Base-by-base conservation (phyloP, 2,329 filamentous ascomycete species). In the Fusarium sp. region DNA sequence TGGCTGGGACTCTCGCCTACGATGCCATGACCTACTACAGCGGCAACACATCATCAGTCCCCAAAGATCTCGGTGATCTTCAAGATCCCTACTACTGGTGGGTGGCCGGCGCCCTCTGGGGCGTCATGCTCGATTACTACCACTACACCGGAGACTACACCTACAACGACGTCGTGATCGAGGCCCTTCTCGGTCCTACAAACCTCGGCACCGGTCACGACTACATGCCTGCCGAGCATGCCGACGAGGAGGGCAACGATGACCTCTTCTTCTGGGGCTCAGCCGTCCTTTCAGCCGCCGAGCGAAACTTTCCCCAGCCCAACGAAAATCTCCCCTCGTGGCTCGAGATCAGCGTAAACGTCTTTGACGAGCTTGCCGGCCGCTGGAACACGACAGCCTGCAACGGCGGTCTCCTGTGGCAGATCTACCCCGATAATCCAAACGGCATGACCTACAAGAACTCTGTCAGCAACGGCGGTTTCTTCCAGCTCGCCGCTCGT, bases 401-500 rank as follows among this genome's bases (percentile, higher is more conserved):
- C 69, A 81, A 80, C 23, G 92, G 92, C 57, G 92, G 92, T 5
- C 77, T 95, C 42, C 81, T 86, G 53, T 94, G 91, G 91, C 92
- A 96, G 78, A 92, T 96, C 65, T 93, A 88, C 73, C 77, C 83
- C 1, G 85, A 84, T 67, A 94, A 96, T 72, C 78, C 79, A 42
- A 87, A 87, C 60, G 92, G 92, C 13, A 88, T 93, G 72, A 82
- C 86, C 70, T 95, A 96, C 83, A 95, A 93, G 76, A 94, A 94
- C 77, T 83, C 87, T 6, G 85, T 93, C 66, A 88, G 88, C 59
- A 95, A 95, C 73, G 91, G 90, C 37, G 88, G 87, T n/a, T 86
- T 95, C 72, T 93, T 96, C 75, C 89, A 93, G 69, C 81, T 96
- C 11, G 88, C 89, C 4, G 90, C 92, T 1, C 88, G 91, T 15